phyloP scores from a whole-genome alignment of 371 early-diverging fungal species.

The Umbelopsis sp. region DNA sequence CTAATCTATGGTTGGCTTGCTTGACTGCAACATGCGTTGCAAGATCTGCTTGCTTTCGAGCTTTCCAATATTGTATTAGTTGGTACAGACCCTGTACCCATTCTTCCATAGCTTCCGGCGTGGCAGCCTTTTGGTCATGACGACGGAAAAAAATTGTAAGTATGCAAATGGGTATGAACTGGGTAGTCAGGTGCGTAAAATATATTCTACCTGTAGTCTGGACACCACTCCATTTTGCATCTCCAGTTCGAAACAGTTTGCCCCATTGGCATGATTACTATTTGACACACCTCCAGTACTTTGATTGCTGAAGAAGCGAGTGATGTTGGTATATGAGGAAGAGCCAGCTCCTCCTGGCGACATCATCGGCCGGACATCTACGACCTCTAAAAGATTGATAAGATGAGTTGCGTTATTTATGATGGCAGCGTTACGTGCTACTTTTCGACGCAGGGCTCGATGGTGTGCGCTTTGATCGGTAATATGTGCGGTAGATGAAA shows the following conservation, averaged over 20 bases:
- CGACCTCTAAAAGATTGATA: neutral
- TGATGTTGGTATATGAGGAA: neutral
- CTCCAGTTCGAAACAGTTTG: conserved; percentile 38
- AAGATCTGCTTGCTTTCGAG: conserved; percentile 47
- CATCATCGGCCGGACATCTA: neutral
- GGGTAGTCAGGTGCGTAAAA: neutral
- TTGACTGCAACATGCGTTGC: conserved; percentile 37
- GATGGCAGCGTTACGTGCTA: neutral
- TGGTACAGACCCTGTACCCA: conserved; percentile 56
- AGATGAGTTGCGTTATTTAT: neutral
- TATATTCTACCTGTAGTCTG: conserved; percentile 32
- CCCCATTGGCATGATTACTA: conserved; percentile 22
- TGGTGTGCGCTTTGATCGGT: neutral
- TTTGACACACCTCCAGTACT: neutral
- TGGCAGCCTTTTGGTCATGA: conserved; percentile 39
- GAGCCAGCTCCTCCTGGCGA: conserved; percentile 10
- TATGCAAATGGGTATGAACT: neutral
- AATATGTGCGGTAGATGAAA: conserved; percentile 21
- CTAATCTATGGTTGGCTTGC: conserved; percentile 27
- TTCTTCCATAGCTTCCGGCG: conserved; percentile 48
- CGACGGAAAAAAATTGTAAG: conserved; percentile 18
- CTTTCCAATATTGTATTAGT: conserved; percentile 56
- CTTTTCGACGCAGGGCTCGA: neutral
- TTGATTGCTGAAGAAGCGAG: neutral
- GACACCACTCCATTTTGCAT: conserved; percentile 46